These are phyloP conservation scores for Phytopythium litorale DNA, from an alignment of 352 stramenopile species.

Conservation along the genomic window DNA sequence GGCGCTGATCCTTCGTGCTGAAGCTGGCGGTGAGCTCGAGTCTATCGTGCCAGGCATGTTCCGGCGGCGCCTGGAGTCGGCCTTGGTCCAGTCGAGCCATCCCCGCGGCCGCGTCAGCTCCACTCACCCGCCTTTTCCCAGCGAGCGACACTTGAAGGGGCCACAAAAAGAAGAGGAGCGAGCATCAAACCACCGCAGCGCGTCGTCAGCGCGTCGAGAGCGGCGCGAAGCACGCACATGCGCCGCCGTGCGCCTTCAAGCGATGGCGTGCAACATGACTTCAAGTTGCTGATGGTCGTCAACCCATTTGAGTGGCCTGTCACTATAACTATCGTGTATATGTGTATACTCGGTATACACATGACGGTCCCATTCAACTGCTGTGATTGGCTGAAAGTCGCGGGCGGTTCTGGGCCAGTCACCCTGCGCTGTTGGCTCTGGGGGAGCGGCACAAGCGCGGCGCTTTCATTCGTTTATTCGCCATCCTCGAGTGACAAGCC, in stretches of 20 bases:
- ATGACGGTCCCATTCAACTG: not conserved
- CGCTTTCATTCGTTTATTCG: slow-evolving; percentile 74
- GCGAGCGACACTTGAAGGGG: not conserved
- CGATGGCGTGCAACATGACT: not conserved
- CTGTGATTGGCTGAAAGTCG: slow-evolving; percentile 4
- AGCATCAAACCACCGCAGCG: too few species aligned
- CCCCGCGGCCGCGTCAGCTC: too few species aligned
- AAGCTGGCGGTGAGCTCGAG: too few species aligned
- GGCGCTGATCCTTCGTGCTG: not conserved
- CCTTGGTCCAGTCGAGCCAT: not conserved
- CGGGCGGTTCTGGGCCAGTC: slow-evolving; percentile 2
- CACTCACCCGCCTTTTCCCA: not conserved
- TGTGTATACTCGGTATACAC: not conserved
- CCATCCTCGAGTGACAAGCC: slow-evolving; percentile 72
- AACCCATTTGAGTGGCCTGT: not conserved
- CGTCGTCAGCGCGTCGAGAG: too few species aligned
- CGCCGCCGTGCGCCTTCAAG: too few species aligned
- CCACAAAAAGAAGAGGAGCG: not conserved
- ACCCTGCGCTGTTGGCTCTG: not conserved
- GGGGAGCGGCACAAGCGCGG: not conserved
- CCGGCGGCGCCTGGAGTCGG: too few species aligned
- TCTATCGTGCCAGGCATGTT: not conserved
- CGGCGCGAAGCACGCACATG: too few species aligned
- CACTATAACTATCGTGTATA: not conserved
- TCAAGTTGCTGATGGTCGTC: not conserved